Percentiles rank a stretch among this genome's conserved stretches.
Conservation (phyloP, 2,329 filamentous ascomycete species). For the Fusarium foetens region DNA sequence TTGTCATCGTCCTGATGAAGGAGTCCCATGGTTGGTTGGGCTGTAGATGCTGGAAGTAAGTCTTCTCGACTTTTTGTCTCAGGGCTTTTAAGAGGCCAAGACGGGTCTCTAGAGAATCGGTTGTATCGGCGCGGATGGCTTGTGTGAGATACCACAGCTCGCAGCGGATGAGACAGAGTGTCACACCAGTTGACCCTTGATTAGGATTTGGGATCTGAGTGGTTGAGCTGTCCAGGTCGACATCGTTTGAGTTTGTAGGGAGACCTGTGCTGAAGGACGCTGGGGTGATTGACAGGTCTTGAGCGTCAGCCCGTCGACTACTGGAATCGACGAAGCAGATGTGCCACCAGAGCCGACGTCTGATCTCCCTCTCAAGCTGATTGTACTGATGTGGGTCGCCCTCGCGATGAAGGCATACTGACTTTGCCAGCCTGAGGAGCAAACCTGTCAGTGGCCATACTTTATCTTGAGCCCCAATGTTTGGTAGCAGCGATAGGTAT, state of each 20-base stretch:
- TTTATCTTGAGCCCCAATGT: conserved; percentile 34
- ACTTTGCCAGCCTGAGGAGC: conserved; percentile 41
- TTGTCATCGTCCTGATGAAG: conserved; percentile 37
- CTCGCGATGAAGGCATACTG: conserved; percentile 30
- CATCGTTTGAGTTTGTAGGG: conserved; percentile 56
- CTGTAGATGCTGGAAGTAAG: conserved; percentile 21
- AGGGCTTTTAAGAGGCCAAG: conserved; percentile 19
- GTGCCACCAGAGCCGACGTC: conserved; percentile 45
- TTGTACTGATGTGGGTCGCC: neutral
- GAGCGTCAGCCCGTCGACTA: conserved; percentile 13
- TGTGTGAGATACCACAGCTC: conserved; percentile 43
- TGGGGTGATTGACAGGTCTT: conserved; percentile 37
- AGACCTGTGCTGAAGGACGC: conserved; percentile 53
- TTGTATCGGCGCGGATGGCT: conserved; percentile 11
- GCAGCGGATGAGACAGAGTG: conserved; percentile 41
- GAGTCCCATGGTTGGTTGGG: conserved; percentile 13
- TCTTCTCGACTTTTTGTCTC: conserved; percentile 19
- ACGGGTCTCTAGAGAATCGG: conserved; percentile 9
- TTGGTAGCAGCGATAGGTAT: conserved; percentile 39
- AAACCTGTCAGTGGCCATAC: conserved; percentile 42
- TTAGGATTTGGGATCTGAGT: neutral
- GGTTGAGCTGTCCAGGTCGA: neutral
- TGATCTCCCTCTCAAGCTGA: conserved; percentile 30
- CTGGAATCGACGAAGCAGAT: conserved; percentile 45
- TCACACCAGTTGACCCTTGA: conserved; percentile 13